phyloP scores from a whole-genome alignment of 192 early-diverging fungal genomes.

The Glomus cerebriforme region DNA sequence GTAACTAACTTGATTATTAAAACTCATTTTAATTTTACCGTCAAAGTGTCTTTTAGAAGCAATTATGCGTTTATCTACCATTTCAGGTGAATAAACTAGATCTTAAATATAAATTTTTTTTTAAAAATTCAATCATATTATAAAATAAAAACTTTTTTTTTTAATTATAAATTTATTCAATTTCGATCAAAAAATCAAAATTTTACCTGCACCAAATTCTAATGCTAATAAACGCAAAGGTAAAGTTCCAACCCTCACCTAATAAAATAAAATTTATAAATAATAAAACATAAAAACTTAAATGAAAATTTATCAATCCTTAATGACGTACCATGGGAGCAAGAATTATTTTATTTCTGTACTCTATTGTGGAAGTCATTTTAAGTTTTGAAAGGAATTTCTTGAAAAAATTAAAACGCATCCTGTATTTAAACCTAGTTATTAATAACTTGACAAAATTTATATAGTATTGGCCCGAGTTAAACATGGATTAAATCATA shows the following conservation, averaged over 20 bases:
- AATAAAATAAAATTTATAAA: neutral
- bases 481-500: no score
- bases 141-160: no score
- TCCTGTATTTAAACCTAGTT: no score
- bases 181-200: no score
- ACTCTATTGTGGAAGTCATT: conserved; percentile 28
- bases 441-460: no score
- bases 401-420: neutral
- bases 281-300: neutral
- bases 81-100: conserved; percentile 88
- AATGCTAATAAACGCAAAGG: conserved; percentile 87
- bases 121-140: neutral
- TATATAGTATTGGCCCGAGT: no score
- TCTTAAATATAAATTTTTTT: conserved; percentile 48
- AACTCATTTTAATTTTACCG: conserved; percentile 45
- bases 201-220: conserved; percentile 81
- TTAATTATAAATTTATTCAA: no score
- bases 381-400: neutral
- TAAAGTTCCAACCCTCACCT: conserved; percentile 82
- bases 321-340: conserved; percentile 83
- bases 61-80: conserved; percentile 84
- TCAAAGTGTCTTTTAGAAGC: conserved; percentile 74
- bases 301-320: neutral
- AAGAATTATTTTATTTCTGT: conserved; percentile 70
- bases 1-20: neutral